Percentiles rank a stretch among this genome's conserved stretches.
Evolutionary conservation across 1,284 basidiomycete species (phyloP).

Genomic region (Heterobasidion parviporum): DNA sequence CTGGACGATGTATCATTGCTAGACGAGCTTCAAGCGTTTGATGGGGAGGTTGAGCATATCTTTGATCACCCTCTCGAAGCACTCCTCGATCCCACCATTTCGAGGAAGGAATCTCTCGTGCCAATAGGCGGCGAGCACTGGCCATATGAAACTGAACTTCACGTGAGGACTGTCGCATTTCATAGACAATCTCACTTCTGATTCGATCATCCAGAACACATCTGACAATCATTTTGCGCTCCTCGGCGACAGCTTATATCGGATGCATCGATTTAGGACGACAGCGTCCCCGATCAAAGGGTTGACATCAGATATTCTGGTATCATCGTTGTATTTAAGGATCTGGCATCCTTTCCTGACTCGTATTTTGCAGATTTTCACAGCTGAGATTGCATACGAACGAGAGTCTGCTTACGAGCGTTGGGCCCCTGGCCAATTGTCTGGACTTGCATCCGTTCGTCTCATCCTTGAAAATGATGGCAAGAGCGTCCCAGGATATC

Average conservation of each 20-base stretch:
- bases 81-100: conserved; percentile 51
- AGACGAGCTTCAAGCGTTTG: conserved; percentile 40
- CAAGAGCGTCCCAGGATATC: not conserved
- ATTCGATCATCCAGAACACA: conserved; percentile 30
- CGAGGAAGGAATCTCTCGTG: conserved; percentile 39
- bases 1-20: conserved; percentile 50
- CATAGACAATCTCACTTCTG: not conserved
- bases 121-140: conserved; percentile 61
- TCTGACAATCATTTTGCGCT: conserved; percentile 45
- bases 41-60: conserved; percentile 68
- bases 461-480: not conserved
- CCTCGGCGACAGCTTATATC: conserved; percentile 43
- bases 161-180: conserved; percentile 32
- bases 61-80: conserved; percentile 74
- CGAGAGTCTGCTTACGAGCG: conserved; percentile 35
- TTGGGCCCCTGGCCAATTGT: conserved; percentile 35
- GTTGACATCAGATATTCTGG: conserved; percentile 74
- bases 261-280: conserved; percentile 72
- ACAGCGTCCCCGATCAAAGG: conserved; percentile 75
- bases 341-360: not conserved
- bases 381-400: conserved; percentile 50
- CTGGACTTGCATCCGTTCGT: not conserved
- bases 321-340: conserved; percentile 24
- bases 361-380: conserved; percentile 37
- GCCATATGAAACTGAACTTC: conserved; percentile 62